Evolutionary conservation across 208 protist species (phyloP).

Genomic region (Endotrypanum monterogeii): DNA sequence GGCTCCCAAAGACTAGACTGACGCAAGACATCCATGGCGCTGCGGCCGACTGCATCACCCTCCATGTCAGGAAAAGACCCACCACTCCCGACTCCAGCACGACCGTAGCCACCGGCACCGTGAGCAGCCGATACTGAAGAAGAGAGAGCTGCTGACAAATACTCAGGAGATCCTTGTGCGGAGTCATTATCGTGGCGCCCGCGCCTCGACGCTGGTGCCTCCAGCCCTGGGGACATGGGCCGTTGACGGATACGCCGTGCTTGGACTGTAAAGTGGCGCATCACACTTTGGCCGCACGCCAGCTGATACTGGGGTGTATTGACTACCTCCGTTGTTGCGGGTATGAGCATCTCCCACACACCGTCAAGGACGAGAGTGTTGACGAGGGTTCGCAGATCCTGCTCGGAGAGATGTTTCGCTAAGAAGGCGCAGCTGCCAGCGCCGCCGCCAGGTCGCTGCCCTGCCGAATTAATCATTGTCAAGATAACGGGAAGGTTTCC

Average conservation of each 20-base stretch:
- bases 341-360: slow-evolving; percentile 56
- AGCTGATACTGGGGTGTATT: slow-evolving; percentile 52
- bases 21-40: slow-evolving; percentile 10
- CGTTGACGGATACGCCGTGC: slow-evolving; percentile 3
- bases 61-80: slow-evolving; percentile 13
- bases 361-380: slow-evolving; percentile 77
- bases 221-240: neutral
- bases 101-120: neutral
- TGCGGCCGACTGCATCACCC: slow-evolving; percentile 9
- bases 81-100: neutral
- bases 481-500: slow-evolving; percentile 5
- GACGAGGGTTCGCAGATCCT: slow-evolving; percentile 62
- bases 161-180: neutral
- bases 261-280: slow-evolving; percentile 71
- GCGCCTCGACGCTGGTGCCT: slow-evolving; percentile 6
- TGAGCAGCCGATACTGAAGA: neutral
- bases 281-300: slow-evolving; percentile 53
- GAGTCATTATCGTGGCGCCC: slow-evolving; percentile 4
- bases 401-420: slow-evolving; percentile 32
- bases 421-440: neutral
- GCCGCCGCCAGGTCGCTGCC: slow-evolving; percentile 1
- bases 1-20: slow-evolving; percentile 28
- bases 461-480: slow-evolving; percentile 25
- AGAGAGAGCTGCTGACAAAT: neutral
- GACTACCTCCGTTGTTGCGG: slow-evolving; percentile 15